Evolutionary conservation across 2,329 filamentous ascomycete genomes (phyloP).

Genomic region (Verticillium klebahnii): DNA sequence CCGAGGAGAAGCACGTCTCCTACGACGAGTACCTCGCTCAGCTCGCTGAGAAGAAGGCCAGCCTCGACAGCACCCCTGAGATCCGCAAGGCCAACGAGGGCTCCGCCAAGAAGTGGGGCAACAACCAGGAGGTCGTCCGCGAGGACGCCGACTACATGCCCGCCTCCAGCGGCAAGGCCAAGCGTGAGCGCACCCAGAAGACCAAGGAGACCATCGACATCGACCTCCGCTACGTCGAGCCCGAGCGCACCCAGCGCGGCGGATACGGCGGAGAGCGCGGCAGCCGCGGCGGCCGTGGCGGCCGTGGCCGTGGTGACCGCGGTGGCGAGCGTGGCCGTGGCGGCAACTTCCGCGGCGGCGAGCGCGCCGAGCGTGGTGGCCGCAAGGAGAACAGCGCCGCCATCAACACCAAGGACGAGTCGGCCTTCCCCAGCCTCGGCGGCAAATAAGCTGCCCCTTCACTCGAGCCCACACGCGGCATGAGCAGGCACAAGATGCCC

Average conservation of each 20-base stretch:
- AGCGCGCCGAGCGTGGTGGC: conserved; percentile 40
- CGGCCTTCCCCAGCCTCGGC: conserved; percentile 58
- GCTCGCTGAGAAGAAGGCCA: conserved; percentile 68
- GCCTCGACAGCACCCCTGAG: conserved; percentile 59
- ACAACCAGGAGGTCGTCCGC: conserved; percentile 68
- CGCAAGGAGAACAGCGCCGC: conserved; percentile 39
- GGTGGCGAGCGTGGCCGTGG: conserved; percentile 38
- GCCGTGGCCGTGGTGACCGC: conserved; percentile 41
- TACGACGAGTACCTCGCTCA: conserved; percentile 82
- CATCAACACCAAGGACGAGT: conserved; percentile 55
- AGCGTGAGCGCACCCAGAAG: conserved; percentile 85
- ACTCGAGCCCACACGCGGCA: conserved; percentile 10
- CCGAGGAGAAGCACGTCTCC: conserved; percentile 84
- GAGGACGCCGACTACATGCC: conserved; percentile 73
- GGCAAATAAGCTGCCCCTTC: conserved; percentile 36
- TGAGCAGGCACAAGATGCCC: conserved; percentile 2
- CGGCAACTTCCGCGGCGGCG: conserved; percentile 30
- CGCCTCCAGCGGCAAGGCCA: conserved; percentile 68
- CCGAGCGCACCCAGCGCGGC: conserved; percentile 51
- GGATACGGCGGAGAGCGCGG: conserved; percentile 49
- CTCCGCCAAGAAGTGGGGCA: conserved; percentile 89
- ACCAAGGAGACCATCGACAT: conserved; percentile 87
- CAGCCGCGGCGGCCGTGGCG: conserved; percentile 46
- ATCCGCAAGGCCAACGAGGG: conserved; percentile 93
- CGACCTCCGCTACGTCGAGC: conserved; percentile 77